Conservation (phyloP, 1,139 yeast species). For the Yamadazyma diospyri region DNA sequence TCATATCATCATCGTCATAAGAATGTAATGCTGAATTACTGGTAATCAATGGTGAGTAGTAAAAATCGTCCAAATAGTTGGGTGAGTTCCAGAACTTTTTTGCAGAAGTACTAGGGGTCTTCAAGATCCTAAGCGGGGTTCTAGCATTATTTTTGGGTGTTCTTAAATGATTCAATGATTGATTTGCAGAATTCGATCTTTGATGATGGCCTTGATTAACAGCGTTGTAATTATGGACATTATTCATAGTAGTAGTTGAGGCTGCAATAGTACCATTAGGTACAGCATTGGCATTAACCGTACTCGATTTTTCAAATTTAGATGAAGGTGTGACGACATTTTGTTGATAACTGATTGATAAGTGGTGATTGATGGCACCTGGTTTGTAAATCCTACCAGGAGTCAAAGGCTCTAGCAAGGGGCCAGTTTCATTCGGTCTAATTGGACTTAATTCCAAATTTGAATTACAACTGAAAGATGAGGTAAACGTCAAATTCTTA, state of each 20-base stretch:
- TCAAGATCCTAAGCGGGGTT: slow-evolving; percentile 39
- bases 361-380: slow-evolving; percentile 17
- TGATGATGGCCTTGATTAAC: slow-evolving; percentile 3
- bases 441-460: slow-evolving; percentile 63
- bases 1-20: slow-evolving; percentile 57
- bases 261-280: not conserved
- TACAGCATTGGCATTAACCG: not conserved
- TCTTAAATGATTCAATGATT: slow-evolving; percentile 5
- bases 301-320: not conserved
- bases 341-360: slow-evolving; percentile 12
- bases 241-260: not conserved
- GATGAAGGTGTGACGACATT: not conserved
- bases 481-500: slow-evolving; percentile 45
- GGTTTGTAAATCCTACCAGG: slow-evolving; percentile 33
- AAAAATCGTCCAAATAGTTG: slow-evolving; percentile 62
- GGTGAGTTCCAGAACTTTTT: slow-evolving; percentile 62
- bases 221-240: not conserved
- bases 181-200: slow-evolving; percentile 6
- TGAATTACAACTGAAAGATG: slow-evolving; percentile 65
- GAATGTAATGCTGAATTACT: slow-evolving; percentile 26
- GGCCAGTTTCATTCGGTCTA: slow-evolving; percentile 57
- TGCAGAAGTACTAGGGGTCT: slow-evolving; percentile 41
- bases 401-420: slow-evolving; percentile 55
- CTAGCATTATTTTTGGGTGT: slow-evolving; percentile 24
- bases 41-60: slow-evolving; percentile 52